Evolutionary conservation across 169 alveolate species (phyloP).

Genomic region (Eimeria mitis): DNA sequence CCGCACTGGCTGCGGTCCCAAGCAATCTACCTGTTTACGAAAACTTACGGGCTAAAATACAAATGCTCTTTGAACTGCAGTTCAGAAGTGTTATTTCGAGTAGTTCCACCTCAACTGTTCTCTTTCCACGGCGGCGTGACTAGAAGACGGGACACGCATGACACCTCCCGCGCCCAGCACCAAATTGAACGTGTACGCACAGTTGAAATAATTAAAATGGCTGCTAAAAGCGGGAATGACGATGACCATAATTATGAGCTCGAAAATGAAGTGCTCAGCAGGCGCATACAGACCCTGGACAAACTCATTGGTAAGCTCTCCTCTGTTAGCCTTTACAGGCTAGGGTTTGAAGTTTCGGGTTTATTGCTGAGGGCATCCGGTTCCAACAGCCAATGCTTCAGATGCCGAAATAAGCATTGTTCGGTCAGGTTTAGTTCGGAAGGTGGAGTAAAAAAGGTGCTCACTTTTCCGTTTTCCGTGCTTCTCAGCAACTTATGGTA

Average conservation of each 20-base stretch:
- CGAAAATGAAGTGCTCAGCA: slow-evolving; percentile 76
- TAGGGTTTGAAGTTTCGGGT: not conserved
- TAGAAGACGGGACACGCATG: not conserved
- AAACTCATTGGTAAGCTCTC: slow-evolving; percentile 64
- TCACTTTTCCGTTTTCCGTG: not conserved
- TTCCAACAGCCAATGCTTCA: not conserved
- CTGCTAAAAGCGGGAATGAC: slow-evolving; percentile 53
- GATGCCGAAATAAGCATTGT: not conserved
- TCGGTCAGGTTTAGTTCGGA: not conserved
- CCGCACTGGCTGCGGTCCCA: slow-evolving; percentile 8
- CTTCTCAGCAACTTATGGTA: not conserved
- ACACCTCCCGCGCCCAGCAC: not conserved
- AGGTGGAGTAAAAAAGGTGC: not conserved
- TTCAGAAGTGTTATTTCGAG: not conserved
- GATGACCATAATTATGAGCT: slow-evolving; percentile 73
- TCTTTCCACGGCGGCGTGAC: not conserved
- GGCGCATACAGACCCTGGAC: slow-evolving; percentile 73
- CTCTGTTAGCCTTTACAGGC: not conserved
- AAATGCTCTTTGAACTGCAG: not conserved
- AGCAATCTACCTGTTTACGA: not conserved
- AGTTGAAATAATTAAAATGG: not conserved
- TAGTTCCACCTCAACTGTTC: not conserved
- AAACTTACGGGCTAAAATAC: not conserved
- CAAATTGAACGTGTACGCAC: not conserved
- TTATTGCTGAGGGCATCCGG: not conserved